Base-by-base conservation (phyloP, 2,329 filamentous ascomycete species). In the Berkeleyomyces basicola region DNA sequence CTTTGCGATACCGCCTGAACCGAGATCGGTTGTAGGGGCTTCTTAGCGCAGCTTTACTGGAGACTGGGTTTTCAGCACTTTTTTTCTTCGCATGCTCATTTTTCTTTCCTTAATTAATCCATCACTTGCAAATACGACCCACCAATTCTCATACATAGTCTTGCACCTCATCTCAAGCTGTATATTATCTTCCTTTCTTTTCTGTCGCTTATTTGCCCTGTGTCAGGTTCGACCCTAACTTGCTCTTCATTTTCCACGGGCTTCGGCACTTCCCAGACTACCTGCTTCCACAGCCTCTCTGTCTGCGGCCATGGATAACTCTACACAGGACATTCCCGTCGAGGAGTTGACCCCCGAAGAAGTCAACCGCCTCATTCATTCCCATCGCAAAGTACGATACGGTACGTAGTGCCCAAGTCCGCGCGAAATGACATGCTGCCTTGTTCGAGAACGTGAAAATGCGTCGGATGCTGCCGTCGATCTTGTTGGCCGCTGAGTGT, bases 351-450 rank as follows among this genome's bases (percentile, higher is more conserved):
- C 81, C 57, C 79, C 82, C 7, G 83, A 85, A 70, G 82, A 86
- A 72, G 83, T 82, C 66, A 85, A 76, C 70, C 81, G 82, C 68
- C 85, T 86, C 73, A 85, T 86, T 67, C 82, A 85, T 70, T 85
- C 82, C 61, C 83, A 85, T 70, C 80, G 83, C 67, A 86, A 86
- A 72, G 83, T 86, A 63, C 79, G 83, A 69, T 85, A 86, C 72
- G 83, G 82, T 85, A 77, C 70, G 81, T 75, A 55, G 23, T 55
- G 51, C 33, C 7, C 33, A 23, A 23, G 23, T 23, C 23, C 23
- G 23, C 23, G 11, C 33, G 23, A 14, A n/a, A 23, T 10, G 33
- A 7, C 11, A 39, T 55, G n/a, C 7, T 3, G 23, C 1, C 37
- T 36, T 55, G 51, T 55, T 7, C 51, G 47, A 23, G 33, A 37